Evolutionary conservation across 305 asterid species (phyloP).

Genomic region (Andrographis paniculata): DNA sequence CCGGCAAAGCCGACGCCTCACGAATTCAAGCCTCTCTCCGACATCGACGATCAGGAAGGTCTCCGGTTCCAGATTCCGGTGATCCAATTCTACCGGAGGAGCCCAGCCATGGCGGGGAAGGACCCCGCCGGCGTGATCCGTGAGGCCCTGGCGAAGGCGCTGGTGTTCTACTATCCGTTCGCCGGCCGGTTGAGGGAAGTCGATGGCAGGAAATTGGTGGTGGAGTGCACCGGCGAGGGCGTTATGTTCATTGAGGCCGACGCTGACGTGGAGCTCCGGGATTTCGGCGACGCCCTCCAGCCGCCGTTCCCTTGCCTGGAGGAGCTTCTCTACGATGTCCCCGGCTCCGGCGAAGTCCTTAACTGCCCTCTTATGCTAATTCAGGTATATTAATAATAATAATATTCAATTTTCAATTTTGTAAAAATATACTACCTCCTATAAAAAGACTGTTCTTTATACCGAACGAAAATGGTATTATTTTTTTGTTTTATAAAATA

Average conservation of each 20-base stretch:
- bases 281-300: conserved; percentile 52
- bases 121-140: conserved; percentile 48
- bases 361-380: conserved; percentile 29
- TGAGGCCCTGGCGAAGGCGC: conserved; percentile 38
- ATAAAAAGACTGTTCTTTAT: too few relatives aligned
- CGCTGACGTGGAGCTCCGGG: conserved; percentile 42
- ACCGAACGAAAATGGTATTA: too few relatives aligned
- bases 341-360: conserved; percentile 34
- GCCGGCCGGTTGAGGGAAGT: conserved; percentile 57
- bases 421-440: too few relatives aligned
- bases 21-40: conserved; percentile 52
- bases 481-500: too few relatives aligned
- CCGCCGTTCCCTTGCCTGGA: conserved; percentile 65
- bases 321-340: conserved; percentile 50
- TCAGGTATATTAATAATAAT: conserved; percentile 35
- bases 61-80: conserved; percentile 68
- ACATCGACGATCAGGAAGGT: conserved; percentile 70
- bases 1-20: conserved; percentile 62
- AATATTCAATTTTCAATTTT: too few relatives aligned
- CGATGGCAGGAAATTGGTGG: conserved; percentile 45
- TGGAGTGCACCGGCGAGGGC: conserved; percentile 75
- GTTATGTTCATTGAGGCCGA: conserved; percentile 56
- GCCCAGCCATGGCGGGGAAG: conserved; percentile 17
- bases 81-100: conserved; percentile 44
- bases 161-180: conserved; percentile 65